phyloP scores from a whole-genome alignment of 2,329 filamentous ascomycete genomes.

The Alternaria metachromatica region DNA sequence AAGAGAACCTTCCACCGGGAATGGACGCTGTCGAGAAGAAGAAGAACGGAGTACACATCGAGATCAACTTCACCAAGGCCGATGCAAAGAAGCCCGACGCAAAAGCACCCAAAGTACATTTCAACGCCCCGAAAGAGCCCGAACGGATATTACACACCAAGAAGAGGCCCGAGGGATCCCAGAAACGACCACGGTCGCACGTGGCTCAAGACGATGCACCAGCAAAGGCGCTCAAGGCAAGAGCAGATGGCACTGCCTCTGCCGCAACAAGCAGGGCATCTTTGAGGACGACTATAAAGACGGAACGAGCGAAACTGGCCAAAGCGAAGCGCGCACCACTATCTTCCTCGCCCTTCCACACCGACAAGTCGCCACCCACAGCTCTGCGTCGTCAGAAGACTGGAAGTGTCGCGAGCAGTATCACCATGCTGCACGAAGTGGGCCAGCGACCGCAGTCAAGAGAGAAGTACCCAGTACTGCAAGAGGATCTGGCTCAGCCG shows the following conservation, averaged over 20 bases:
- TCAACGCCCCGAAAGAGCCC: constrained; percentile 29
- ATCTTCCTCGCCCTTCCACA: constrained; percentile 47
- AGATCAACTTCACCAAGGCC: constrained; percentile 41
- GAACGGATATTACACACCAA: constrained; percentile 26
- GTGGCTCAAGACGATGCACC: constrained; percentile 39
- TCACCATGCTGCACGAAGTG: constrained; percentile 42
- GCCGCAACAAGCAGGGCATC: constrained; percentile 31
- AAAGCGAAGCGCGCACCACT: constrained; percentile 28
- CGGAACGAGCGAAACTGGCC: constrained; percentile 30
- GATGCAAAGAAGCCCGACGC: constrained; percentile 29
- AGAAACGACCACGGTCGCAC: constrained; percentile 45
- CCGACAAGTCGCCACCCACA: constrained; percentile 46
- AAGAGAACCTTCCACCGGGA: constrained; percentile 69
- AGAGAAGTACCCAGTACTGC: constrained; percentile 59
- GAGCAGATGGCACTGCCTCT: constrained; percentile 37
- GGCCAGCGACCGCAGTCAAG: constrained; percentile 35
- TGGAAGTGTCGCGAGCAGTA: constrained; percentile 36
- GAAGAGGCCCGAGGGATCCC: constrained; percentile 33
- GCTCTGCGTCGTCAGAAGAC: constrained; percentile 35
- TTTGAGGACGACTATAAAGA: constrained; percentile 34
- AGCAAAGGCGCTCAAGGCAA: constrained; percentile 44
- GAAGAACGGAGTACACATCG: constrained; percentile 33
- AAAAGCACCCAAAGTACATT: constrained; percentile 39
- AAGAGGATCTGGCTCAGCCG: constrained; percentile 62
- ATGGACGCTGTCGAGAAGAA: constrained; percentile 36